Conservation (phyloP, 192 early-diverging fungal genomes). For the Podila minutissima region DNA sequence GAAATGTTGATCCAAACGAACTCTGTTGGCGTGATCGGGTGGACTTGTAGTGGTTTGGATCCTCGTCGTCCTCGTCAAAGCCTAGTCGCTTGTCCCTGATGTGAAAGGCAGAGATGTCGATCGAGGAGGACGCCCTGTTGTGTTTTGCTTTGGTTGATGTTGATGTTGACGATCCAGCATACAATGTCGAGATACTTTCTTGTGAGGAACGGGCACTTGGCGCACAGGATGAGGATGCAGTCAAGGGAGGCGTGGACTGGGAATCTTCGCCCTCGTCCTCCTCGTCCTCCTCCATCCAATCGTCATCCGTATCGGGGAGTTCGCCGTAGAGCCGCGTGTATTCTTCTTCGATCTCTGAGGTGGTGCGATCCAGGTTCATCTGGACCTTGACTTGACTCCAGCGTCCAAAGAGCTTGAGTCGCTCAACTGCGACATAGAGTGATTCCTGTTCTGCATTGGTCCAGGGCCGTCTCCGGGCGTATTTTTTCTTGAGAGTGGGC, state of each 20-base stretch:
- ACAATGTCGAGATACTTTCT: constrained; percentile 17
- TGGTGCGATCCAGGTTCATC: constrained; percentile 36
- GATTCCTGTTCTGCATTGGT: constrained; percentile 45
- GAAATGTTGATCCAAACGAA: no score
- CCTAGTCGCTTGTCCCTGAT: constrained; percentile 2
- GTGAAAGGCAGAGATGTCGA: not conserved
- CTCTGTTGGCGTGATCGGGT: not conserved
- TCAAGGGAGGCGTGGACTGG: constrained; percentile 20
- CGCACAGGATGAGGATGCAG: constrained; percentile 24
- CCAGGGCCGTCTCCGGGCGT: constrained; percentile 20
- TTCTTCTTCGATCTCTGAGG: constrained; percentile 31
- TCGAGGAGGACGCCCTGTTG: not conserved
- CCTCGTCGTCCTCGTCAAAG: constrained; percentile 15
- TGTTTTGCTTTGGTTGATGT: not conserved
- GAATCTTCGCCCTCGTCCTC: not conserved
- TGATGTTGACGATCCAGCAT: constrained; percentile 1
- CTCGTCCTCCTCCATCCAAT: constrained; percentile 4
- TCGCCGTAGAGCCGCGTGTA: constrained; percentile 44
- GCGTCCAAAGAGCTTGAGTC: constrained; percentile 21
- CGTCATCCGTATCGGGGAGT: constrained; percentile 31
- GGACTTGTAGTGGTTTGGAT: not conserved
- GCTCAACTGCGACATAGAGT: constrained; percentile 38
- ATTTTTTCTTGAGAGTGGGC: not conserved
- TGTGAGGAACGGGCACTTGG: constrained; percentile 27
- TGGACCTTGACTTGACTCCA: constrained; percentile 17